Evolutionary conservation across 2,329 filamentous ascomycete species (phyloP), one percentile per base, ranked within the genome.

Genomic region (Fusarium chaquense): DNA sequence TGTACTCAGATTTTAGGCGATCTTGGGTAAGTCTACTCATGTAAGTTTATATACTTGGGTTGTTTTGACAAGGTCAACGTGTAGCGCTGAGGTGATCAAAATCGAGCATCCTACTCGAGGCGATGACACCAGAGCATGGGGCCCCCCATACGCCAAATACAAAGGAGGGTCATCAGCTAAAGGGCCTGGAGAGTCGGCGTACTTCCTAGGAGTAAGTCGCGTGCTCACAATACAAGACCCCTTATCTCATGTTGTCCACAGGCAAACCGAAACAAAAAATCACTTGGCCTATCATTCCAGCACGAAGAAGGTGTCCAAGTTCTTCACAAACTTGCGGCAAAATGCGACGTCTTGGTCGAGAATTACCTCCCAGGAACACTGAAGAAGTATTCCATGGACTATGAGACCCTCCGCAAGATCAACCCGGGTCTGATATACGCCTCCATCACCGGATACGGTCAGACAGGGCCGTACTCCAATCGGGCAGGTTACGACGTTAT

Each of bases 241-340:
- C 22, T n/a, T 4, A 44, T 51, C 74, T 76, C 41, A 72, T 53
- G 38, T 46, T 43, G 18, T 52, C 26, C 41, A 20, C 46, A 97
- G 93, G 93, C 93, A 18, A 98, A 98, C 77, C 92, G 96, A 53
- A 99, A 99, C 82, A 99, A 99, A 79, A 97, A 96, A 78, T 98
- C 95, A 0, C 81, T 99, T 3, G 96, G 89, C 0, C 85, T 99
- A 2, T 98, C 94, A 0, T 99, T 99, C 76, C 92, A 96, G 73
- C 90, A 97, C 74, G 86, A 90, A 30, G 87, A 90, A 2, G 96
- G 96, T 10, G 91, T 97, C 26, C 89, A 93, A 15, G 94, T 99
- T 60, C 84, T 99, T 6, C 94, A 98, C 81, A 90, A 90, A 73
- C 87, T 99, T 0, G 93, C 89, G 3, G 90, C 90, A 65, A 90